Evolutionary conservation across 495 filamentous ascomycete genomes (phyloP).

Genomic region (Penicillium parvum): DNA sequence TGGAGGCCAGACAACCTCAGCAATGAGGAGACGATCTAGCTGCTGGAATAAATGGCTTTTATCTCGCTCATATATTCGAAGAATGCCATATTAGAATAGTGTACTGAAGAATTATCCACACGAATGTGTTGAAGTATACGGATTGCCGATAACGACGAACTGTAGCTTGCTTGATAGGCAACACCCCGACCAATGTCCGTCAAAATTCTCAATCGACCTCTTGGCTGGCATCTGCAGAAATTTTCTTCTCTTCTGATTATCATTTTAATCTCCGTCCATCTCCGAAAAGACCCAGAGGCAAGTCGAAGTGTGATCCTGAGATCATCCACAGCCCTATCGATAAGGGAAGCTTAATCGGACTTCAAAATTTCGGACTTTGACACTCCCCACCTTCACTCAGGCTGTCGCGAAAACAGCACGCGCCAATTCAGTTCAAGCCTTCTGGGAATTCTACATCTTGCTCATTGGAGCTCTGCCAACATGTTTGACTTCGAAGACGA

Average conservation of each 20-base stretch:
- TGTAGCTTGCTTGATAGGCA: background rate
- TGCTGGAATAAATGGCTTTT: no score
- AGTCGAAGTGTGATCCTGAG: slow-evolving; percentile 9
- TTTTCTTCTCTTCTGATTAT: no score
- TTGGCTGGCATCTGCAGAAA: no score
- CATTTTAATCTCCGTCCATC: no score
- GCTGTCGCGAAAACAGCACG: background rate
- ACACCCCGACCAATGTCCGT: background rate
- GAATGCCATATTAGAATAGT: no score
- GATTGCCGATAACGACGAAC: background rate
- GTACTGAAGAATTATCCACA: no score
- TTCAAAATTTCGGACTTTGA: slow-evolving; percentile 11
- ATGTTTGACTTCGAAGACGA: slow-evolving; percentile 59
- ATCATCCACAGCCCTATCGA: slow-evolving; percentile 17
- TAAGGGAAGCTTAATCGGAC: slow-evolving; percentile 29
- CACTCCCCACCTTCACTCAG: slow-evolving; percentile 1
- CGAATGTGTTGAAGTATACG: background rate
- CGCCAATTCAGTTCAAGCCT: background rate
- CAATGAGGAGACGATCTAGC: no score
- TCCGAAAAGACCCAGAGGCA: background rate
- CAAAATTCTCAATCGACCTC: no score
- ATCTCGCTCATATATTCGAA: no score
- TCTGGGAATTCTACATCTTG: background rate
- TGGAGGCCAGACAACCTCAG: no score
- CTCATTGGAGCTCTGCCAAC: background rate